Conservation (phyloP, 805 yeast genomes). For the Cyberlindnera mycetangii region DNA sequence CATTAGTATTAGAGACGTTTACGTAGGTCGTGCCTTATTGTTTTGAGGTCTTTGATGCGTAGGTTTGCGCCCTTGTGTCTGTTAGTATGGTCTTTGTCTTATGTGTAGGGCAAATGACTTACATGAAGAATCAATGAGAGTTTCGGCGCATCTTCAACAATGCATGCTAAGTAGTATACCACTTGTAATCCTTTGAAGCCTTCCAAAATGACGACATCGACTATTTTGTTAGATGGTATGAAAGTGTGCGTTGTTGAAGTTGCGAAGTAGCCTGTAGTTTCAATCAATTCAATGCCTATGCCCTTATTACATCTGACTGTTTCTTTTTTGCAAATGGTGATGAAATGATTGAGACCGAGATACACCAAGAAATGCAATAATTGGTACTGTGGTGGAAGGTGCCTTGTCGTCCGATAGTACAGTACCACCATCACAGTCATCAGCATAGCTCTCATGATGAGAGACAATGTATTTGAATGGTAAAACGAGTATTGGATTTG, state of each 20-base stretch:
- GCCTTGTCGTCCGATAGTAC: too few species aligned
- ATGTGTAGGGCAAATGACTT: constrained; percentile 15
- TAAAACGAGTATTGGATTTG: too few species aligned
- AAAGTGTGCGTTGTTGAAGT: constrained; percentile 37
- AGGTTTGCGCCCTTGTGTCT: constrained; percentile 9
- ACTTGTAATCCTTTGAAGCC: constrained; percentile 70
- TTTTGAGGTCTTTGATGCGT: constrained; percentile 10
- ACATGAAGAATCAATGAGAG: constrained; percentile 33
- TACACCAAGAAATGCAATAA: too few species aligned
- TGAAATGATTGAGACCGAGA: too few species aligned
- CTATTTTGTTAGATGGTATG: constrained; percentile 53
- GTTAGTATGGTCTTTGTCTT: neutral
- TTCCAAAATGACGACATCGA: constrained; percentile 71
- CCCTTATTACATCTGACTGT: constrained; percentile 34
- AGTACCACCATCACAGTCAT: too few species aligned
- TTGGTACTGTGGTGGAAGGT: too few species aligned
- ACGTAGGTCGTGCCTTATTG: constrained; percentile 13
- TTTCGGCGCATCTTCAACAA: constrained; percentile 40
- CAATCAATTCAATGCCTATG: constrained; percentile 45
- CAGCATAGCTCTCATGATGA: too few species aligned
- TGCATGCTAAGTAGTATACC: constrained; percentile 57
- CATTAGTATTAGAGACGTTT: neutral
- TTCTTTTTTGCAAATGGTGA: constrained; percentile 26
- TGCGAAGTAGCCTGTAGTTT: constrained; percentile 29
- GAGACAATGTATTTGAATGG: too few species aligned